A percentile compares a stretch with the other conserved stretches of the same genome.
Conservation (phyloP, 345 rosid species). For the Trapa bicornis region DNA sequence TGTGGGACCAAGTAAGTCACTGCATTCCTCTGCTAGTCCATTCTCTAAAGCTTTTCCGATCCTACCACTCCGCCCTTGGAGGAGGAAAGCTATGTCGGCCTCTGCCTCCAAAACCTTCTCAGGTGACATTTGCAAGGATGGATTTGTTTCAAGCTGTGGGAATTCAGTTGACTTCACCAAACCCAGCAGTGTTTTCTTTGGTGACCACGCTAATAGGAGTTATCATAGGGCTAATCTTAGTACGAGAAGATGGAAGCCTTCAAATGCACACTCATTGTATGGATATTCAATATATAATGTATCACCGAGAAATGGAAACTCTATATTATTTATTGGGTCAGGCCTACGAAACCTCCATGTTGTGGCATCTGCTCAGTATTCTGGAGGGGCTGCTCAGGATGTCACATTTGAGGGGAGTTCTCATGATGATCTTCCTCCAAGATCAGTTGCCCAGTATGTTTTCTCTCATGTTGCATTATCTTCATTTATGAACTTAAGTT, state of each 20-base stretch:
- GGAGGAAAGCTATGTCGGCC: constrained; percentile 45
- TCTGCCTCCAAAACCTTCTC: constrained; percentile 54
- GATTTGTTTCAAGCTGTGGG: constrained; percentile 34
- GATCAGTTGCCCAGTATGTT: constrained; percentile 40
- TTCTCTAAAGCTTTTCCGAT: constrained; percentile 14
- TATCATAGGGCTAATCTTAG: constrained; percentile 36
- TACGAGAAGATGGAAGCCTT: constrained; percentile 25
- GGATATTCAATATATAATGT: constrained; percentile 27
- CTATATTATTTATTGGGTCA: constrained; percentile 18
- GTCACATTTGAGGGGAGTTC: constrained; percentile 46
- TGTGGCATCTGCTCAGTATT: constrained; percentile 24
- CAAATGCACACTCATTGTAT: constrained; percentile 27
- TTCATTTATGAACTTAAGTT: background rate
- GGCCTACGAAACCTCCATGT: constrained; percentile 27
- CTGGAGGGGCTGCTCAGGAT: constrained; percentile 47
- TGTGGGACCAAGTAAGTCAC: background rate
- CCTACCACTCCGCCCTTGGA: constrained; percentile 9
- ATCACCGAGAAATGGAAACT: constrained; percentile 14
- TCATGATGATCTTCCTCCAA: constrained; percentile 27
- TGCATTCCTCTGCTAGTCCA: constrained; percentile 14
- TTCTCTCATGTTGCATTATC: constrained; percentile 8
- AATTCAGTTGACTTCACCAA: constrained; percentile 44
- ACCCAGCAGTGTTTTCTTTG: constrained; percentile 43
- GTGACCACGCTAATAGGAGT: constrained; percentile 25
- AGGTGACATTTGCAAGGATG: constrained; percentile 61